Percentiles rank a stretch among this genome's conserved stretches.
phyloP scores from a whole-genome alignment of 441 rosid species.

The Jatropha multifida region DNA sequence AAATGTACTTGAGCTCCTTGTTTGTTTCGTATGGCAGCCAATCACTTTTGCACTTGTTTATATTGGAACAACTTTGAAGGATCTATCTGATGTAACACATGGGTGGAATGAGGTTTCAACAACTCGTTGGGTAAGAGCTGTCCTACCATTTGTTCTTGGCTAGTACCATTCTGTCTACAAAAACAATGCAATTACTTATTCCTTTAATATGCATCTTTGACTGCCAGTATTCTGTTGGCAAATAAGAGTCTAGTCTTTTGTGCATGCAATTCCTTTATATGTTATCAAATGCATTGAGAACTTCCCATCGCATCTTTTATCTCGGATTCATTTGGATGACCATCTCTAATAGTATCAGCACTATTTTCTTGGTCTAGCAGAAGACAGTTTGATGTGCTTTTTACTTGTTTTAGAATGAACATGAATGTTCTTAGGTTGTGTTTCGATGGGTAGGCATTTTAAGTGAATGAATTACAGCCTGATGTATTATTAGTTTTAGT shows the following conservation, averaged over 20 bases:
- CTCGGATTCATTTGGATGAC: not conserved
- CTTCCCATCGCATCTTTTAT: not conserved
- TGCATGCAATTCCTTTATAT: not conserved
- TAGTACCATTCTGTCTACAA: not conserved
- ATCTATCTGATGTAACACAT: constrained; percentile 91
- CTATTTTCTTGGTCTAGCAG: not conserved
- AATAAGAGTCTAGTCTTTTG: not conserved
- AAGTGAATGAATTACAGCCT: not conserved
- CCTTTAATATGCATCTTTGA: not conserved
- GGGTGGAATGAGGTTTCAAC: constrained; percentile 88
- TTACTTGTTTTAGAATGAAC: not conserved
- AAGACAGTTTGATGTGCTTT: not conserved
- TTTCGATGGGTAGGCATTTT: not conserved
- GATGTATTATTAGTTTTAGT: not conserved
- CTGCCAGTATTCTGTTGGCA: not conserved
- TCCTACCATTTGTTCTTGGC: not conserved
- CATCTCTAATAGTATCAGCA: no score
- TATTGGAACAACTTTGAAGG: constrained; percentile 91
- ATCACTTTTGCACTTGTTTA: constrained; percentile 91
- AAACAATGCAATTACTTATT: not conserved
- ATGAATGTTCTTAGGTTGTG: not conserved
- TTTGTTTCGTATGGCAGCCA: constrained; percentile 50
- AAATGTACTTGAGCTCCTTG: not conserved
- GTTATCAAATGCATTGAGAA: not conserved
- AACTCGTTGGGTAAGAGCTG: constrained; percentile 68